phyloP scores from a whole-genome alignment of 225 moss, liverwort and hornwort species.

The Asterella californica region DNA sequence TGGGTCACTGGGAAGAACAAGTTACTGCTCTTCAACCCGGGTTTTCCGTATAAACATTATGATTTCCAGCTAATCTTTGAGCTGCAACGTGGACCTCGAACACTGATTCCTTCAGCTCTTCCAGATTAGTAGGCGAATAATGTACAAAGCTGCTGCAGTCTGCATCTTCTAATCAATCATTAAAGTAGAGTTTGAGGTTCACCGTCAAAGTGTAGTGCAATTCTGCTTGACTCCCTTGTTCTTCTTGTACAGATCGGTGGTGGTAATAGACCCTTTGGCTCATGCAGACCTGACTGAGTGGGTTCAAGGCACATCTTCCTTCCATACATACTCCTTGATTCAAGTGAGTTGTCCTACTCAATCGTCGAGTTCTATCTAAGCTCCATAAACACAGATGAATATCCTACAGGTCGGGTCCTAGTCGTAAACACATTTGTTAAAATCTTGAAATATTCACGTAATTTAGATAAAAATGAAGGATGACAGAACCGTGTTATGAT shows the following conservation, averaged over 20 bases:
- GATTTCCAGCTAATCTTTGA: too few species aligned
- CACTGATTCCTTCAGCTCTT: background rate
- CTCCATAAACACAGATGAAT: background rate
- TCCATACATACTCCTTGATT: conserved; percentile 37
- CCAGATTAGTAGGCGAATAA: background rate
- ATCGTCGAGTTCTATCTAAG: background rate
- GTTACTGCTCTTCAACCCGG: conserved; percentile 25
- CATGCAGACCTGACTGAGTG: conserved; percentile 65
- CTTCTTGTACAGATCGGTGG: conserved; percentile 41
- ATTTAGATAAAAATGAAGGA: background rate
- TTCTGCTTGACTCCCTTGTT: background rate
- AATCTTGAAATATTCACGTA: background rate
- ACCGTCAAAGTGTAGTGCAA: too few species aligned
- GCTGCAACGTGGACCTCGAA: background rate
- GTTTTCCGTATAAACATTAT: background rate
- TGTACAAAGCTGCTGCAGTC: background rate
- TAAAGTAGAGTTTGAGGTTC: background rate
- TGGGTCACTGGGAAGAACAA: conserved; percentile 62
- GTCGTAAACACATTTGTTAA: background rate
- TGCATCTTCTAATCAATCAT: background rate
- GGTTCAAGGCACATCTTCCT: conserved; percentile 57
- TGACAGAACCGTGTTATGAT: background rate
- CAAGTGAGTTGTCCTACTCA: conserved; percentile 28
- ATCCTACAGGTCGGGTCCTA: background rate
- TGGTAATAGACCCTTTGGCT: conserved; percentile 62